These are phyloP conservation scores for Sugiyamaella qingdaonensis DNA, from an alignment of 805 yeast genomes.

Conservation along the genomic window DNA sequence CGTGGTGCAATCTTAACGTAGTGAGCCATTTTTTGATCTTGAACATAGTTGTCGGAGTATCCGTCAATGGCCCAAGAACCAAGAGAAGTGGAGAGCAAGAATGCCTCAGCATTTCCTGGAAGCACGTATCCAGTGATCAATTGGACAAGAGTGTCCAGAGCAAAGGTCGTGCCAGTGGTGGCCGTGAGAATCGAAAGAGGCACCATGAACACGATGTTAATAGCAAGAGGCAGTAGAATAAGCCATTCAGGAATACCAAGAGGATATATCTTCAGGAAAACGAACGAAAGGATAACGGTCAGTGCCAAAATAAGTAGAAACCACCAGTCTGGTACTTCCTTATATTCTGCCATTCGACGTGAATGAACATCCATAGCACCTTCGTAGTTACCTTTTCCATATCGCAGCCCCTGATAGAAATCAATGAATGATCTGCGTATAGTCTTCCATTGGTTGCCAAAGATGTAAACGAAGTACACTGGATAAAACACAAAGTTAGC, in stretches of 20 bases:
- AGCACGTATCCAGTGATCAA: conserved; percentile 60
- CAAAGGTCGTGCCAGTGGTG: conserved; percentile 54
- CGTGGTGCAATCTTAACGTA: conserved; percentile 38
- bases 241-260: conserved; percentile 44
- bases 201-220: conserved; percentile 52
- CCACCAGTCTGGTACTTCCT: conserved; percentile 77
- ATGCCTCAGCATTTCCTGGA: conserved; percentile 56
- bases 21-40: conserved; percentile 58
- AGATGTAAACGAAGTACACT: conserved; percentile 43
- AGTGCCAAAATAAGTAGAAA: conserved; percentile 45
- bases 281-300: conserved; percentile 32
- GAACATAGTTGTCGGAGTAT: conserved; percentile 52
- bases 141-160: conserved; percentile 59
- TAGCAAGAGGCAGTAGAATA: conserved; percentile 50
- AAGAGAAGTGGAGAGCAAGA: conserved; percentile 55
- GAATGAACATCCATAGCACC: conserved; percentile 19
- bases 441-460: conserved; percentile 17
- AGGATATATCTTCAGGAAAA: conserved; percentile 22
- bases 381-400: conserved; percentile 9
- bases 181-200: conserved; percentile 62
- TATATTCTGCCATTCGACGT: conserved; percentile 35
- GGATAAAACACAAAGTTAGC: conserved; percentile 56
- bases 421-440: conserved; percentile 14
- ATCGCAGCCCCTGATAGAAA: conserved; percentile 12
- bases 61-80: conserved; percentile 52